Evolutionary conservation across 306 rosid genomes (phyloP).

Genomic region (Chamaecrista fasciculata): DNA sequence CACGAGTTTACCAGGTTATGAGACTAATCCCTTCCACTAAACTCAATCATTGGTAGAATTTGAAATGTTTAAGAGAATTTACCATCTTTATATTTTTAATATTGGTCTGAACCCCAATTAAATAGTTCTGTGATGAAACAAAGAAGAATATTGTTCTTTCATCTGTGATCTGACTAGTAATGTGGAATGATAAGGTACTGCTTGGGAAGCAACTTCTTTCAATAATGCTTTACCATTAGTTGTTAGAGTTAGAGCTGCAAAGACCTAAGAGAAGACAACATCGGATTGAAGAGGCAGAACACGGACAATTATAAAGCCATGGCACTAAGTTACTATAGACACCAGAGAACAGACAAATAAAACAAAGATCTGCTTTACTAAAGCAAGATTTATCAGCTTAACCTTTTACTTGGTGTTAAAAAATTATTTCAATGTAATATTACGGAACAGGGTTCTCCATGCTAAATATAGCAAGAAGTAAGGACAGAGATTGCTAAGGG

Average conservation of each 20-base stretch:
- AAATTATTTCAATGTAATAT: not conserved
- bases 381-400: not conserved
- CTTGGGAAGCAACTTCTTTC: not conserved
- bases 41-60: too few species aligned
- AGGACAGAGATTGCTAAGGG: not conserved
- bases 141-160: not conserved
- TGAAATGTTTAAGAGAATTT: not conserved
- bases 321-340: not conserved
- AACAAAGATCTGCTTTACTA: not conserved
- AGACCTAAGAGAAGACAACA: not conserved
- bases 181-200: not conserved
- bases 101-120: not conserved
- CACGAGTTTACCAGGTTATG: too few species aligned
- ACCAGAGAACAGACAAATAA: constrained; percentile 10
- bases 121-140: not conserved
- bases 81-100: not conserved
- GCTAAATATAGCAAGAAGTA: not conserved
- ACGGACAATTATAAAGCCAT: not conserved
- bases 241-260: not conserved
- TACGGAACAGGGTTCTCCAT: not conserved
- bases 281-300: not conserved
- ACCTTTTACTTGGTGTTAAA: not conserved
- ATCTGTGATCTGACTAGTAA: not conserved
- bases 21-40: too few species aligned
- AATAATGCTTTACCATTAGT: constrained; percentile 2